A percentile compares a stretch with the other conserved stretches of the same genome.
Conservation (phyloP, 441 rosid genomes). For the Gossypium laxum region DNA sequence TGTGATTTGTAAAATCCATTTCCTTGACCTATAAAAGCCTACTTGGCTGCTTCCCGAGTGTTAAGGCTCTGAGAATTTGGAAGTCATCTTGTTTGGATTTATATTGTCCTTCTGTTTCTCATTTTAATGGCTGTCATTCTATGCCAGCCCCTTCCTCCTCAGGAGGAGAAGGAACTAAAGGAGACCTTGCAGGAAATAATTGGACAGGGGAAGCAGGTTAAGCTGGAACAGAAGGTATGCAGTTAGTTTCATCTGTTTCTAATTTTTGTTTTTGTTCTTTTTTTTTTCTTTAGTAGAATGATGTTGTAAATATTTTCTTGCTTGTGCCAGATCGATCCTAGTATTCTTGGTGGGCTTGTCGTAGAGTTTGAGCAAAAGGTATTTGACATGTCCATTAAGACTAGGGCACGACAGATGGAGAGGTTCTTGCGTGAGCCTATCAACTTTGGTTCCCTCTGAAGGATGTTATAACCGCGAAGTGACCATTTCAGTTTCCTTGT, state of each 20-base stretch:
- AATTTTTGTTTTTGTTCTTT: not conserved
- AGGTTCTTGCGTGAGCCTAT: constrained; percentile 68
- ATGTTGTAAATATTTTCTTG: not conserved
- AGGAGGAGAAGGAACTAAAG: constrained; percentile 58
- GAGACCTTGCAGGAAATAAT: constrained; percentile 52
- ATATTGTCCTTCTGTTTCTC: not conserved
- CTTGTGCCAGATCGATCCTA: constrained; percentile 66
- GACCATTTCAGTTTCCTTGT: constrained; percentile 7
- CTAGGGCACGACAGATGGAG: constrained; percentile 86
- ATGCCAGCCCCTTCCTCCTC: constrained; percentile 52
- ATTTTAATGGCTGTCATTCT: not conserved
- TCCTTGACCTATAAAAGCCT: not conserved
- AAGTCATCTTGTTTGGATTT: not conserved
- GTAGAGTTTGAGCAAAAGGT: constrained; percentile 73
- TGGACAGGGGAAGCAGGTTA: constrained; percentile 59
- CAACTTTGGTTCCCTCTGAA: constrained; percentile 29
- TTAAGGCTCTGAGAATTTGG: constrained; percentile 14
- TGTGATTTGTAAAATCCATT: not conserved
- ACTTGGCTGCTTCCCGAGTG: not conserved
- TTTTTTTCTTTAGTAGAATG: not conserved
- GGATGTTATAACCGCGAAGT: not conserved
- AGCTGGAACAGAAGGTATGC: constrained; percentile 63
- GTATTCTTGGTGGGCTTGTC: constrained; percentile 74
- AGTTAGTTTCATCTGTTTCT: not conserved
- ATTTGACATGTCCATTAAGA: constrained; percentile 85